phyloP scores from a whole-genome alignment of 257 asterid genomes.

The Lantana camara region DNA sequence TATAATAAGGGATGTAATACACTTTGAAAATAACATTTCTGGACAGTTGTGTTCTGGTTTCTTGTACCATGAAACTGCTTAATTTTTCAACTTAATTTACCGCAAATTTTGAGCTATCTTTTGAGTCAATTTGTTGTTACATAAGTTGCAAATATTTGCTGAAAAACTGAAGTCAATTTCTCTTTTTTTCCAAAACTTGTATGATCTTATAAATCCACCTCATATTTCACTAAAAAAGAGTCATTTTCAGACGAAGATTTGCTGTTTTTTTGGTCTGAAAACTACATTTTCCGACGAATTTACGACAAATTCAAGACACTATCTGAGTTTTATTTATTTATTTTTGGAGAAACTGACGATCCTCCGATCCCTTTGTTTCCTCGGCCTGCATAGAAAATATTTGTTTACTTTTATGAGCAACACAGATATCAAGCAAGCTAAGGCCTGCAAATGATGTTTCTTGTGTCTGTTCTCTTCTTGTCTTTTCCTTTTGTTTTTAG shows the following conservation, averaged over 20 bases:
- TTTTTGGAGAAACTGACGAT: not conserved
- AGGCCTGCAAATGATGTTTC: constrained; percentile 24
- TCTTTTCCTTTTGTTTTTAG: constrained; percentile 1
- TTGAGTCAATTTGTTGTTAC: no score
- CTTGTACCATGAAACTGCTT: not conserved
- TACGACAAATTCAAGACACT: not conserved
- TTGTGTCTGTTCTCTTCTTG: not conserved
- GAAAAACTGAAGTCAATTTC: no score
- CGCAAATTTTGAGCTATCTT: no score
- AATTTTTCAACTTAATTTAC: no score
- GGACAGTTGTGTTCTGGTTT: constrained; percentile 4
- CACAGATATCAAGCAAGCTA: not conserved
- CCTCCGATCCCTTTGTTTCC: not conserved
- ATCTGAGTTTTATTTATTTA: not conserved
- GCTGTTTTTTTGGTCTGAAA: no score
- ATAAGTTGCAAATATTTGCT: no score
- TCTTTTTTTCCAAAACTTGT: no score
- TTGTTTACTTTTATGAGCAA: constrained; percentile 13
- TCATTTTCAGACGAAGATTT: no score
- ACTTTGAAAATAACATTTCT: constrained; percentile 5
- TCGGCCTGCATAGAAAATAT: constrained; percentile 19
- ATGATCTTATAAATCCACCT: no score
- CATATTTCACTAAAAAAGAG: no score
- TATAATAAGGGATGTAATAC: constrained; percentile 18
- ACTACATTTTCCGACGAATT: no score